These are phyloP conservation scores for Lophiostoma macrostomum DNA, from an alignment of 495 filamentous ascomycete species.

Conservation along the genomic window DNA sequence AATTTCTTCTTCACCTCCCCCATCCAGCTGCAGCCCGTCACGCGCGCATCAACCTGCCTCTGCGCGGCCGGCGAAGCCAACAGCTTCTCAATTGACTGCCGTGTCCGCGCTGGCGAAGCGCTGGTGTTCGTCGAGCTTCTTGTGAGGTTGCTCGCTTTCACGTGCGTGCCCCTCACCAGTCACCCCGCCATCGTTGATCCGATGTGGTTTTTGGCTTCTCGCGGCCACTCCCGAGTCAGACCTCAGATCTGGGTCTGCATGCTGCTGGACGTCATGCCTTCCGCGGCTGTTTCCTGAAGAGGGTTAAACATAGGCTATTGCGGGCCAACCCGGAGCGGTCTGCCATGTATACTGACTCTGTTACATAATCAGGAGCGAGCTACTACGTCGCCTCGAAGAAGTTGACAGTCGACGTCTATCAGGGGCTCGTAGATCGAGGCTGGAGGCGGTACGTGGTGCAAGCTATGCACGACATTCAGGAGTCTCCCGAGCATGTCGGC, in stretches of 20 bases:
- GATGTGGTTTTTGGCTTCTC: neutral
- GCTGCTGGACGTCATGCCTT: slow-evolving; percentile 11
- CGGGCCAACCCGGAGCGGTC: neutral
- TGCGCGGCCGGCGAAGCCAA: neutral
- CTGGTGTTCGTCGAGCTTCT: neutral
- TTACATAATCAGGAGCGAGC: slow-evolving; percentile 61
- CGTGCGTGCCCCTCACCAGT: slow-evolving; percentile 6
- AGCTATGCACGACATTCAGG: neutral
- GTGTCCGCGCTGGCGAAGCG: neutral
- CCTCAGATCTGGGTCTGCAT: too few species aligned
- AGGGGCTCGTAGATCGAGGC: slow-evolving; percentile 76
- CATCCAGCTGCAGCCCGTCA: neutral
- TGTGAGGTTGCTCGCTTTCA: slow-evolving; percentile 15
- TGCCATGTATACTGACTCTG: neutral
- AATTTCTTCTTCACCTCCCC: slow-evolving; percentile 5
- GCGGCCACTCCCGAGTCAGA: too few species aligned
- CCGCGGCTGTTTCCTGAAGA: neutral
- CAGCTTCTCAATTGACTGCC: neutral
- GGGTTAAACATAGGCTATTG: neutral
- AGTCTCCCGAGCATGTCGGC: neutral
- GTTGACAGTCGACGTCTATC: slow-evolving; percentile 72
- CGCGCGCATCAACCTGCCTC: neutral
- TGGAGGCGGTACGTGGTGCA: slow-evolving; percentile 72
- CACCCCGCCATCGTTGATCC: slow-evolving; percentile 2
- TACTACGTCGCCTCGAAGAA: slow-evolving; percentile 73